Evolutionary conservation across 2,329 filamentous ascomycete species (phyloP).

Genomic region (Leptographium flavum): DNA sequence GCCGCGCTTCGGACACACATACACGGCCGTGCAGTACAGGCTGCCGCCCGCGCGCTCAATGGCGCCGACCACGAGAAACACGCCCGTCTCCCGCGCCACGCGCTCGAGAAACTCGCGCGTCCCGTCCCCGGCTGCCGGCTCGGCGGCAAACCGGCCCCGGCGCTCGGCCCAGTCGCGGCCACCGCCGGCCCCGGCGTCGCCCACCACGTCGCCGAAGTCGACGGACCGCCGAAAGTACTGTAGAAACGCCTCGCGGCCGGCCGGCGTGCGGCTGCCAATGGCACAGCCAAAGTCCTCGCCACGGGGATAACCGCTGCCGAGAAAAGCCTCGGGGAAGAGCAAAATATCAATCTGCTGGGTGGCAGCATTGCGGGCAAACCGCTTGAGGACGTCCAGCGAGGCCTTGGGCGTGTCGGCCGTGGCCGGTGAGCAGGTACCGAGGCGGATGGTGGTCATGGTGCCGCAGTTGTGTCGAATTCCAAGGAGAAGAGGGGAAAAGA

Average conservation of each 20-base stretch:
- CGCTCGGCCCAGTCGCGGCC: slow-evolving; percentile 52
- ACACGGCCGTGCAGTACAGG: slow-evolving; percentile 71
- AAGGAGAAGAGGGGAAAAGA: no score
- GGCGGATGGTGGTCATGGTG: slow-evolving; percentile 25
- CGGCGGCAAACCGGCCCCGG: slow-evolving; percentile 17
- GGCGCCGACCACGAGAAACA: slow-evolving; percentile 68
- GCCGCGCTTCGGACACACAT: slow-evolving; percentile 62
- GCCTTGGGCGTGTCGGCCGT: slow-evolving; percentile 33
- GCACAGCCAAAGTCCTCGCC: slow-evolving; percentile 63
- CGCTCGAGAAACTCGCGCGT: slow-evolving; percentile 68
- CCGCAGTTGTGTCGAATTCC: no score
- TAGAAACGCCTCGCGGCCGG: slow-evolving; percentile 70
- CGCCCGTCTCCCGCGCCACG: slow-evolving; percentile 60
- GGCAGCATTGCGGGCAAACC: slow-evolving; percentile 50
- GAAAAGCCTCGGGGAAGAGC: slow-evolving; percentile 81
- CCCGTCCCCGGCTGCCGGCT: slow-evolving; percentile 32
- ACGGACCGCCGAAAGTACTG: slow-evolving; percentile 66
- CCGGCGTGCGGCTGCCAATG: slow-evolving; percentile 52
- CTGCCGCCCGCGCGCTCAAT: slow-evolving; percentile 73
- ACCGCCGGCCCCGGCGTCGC: slow-evolving; percentile 43
- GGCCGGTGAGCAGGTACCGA: slow-evolving; percentile 41
- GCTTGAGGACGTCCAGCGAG: slow-evolving; percentile 53
- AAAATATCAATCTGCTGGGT: slow-evolving; percentile 46
- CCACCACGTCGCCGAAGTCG: slow-evolving; percentile 67
- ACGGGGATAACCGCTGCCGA: slow-evolving; percentile 73